Percentiles rank a stretch among this genome's conserved stretches.
phyloP scores from a whole-genome alignment of 768 basidiomycete species.

The Lactarius deliciosus region DNA sequence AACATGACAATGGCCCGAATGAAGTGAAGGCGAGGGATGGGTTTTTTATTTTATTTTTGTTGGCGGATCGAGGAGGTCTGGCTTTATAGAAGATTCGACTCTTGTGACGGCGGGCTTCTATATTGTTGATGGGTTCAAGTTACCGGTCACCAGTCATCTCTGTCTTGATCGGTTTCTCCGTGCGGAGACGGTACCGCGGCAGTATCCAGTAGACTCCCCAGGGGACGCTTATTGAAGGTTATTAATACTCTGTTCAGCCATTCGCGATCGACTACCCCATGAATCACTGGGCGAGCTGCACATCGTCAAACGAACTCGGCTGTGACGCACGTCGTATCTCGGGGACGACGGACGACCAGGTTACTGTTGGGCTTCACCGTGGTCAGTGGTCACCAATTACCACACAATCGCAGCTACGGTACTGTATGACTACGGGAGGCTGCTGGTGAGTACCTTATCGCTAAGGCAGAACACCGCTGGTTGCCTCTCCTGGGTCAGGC shows the following conservation, averaged over 20 bases:
- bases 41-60: background rate
- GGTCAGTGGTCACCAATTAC: background rate
- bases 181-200: background rate
- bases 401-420: too few relatives aligned
- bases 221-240: background rate
- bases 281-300: background rate
- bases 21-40: background rate
- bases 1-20: constrained; percentile 8
- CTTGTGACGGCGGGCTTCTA: background rate
- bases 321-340: background rate
- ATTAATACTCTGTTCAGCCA: background rate
- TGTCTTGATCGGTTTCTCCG: background rate
- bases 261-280: background rate
- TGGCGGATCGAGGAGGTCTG: background rate
- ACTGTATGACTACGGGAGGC: background rate
- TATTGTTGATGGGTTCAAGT: background rate
- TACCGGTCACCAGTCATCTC: background rate
- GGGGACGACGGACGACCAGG: background rate
- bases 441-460: background rate
- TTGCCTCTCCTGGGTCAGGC: background rate
- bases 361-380: background rate
- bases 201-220: background rate
- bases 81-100: background rate
- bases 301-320: background rate
- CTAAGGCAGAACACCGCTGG: background rate